These are phyloP conservation scores for Naematelia encephala DNA, from an alignment of 768 basidiomycete genomes.

Conservation along the genomic window DNA sequence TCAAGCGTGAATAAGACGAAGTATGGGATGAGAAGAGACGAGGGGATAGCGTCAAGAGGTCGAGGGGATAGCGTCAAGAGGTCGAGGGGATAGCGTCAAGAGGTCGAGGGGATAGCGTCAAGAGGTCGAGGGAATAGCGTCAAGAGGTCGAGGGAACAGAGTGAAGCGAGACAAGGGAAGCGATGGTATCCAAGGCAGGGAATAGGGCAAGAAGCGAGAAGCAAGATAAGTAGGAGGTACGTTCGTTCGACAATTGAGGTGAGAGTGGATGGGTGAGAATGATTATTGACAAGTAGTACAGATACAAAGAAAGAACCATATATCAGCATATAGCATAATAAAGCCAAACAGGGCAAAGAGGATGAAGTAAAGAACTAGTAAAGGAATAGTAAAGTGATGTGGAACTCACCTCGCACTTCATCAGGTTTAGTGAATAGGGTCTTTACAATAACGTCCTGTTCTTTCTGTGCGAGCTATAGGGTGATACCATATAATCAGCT, in stretches of 20 bases:
- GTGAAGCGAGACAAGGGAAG: too few species aligned
- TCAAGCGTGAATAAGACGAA: not conserved
- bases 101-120: too few species aligned
- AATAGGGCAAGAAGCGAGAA: not conserved
- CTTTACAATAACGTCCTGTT: conserved; percentile 61
- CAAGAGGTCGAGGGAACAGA: too few species aligned
- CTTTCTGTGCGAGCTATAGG: conserved; percentile 62
- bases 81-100: too few species aligned
- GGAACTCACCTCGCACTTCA: conserved; percentile 51
- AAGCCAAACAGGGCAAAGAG: not conserved
- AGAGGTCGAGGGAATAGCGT: too few species aligned
- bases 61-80: too few species aligned
- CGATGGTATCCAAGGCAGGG: too few species aligned
- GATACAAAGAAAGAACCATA: too few species aligned
- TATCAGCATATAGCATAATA: not conserved
- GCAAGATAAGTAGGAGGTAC: not conserved
- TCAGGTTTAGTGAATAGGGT: conserved; percentile 55
- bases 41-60: too few species aligned
- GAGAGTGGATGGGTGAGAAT: too few species aligned
- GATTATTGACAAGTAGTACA: too few species aligned
- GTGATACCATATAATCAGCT: not conserved
- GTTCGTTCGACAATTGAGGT: too few species aligned
- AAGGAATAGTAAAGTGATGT: conserved; percentile 1
- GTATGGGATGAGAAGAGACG: not conserved
- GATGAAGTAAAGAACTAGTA: not conserved